Conservation (phyloP, 2,329 filamentous ascomycete species). For the Alternaria angustiovoidea region DNA sequence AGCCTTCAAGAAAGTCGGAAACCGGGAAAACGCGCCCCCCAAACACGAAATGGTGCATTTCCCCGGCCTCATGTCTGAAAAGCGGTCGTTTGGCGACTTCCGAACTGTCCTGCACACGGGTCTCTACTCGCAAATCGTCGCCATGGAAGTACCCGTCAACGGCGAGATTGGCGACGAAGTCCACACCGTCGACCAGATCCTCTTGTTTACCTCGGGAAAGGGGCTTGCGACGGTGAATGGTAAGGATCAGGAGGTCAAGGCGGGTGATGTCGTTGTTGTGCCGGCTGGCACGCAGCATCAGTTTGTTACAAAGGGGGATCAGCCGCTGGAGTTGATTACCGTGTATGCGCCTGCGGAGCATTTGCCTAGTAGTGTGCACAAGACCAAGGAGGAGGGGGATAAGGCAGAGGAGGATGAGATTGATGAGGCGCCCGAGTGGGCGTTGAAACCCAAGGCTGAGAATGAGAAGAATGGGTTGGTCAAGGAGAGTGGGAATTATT, state of each 20-base stretch:
- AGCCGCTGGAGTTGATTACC: constrained; percentile 68
- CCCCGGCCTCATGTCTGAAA: constrained; percentile 61
- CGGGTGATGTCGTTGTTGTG: constrained; percentile 67
- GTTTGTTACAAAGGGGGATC: constrained; percentile 68
- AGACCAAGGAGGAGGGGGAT: constrained; percentile 70
- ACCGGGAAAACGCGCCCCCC: constrained; percentile 38
- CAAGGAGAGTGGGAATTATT: constrained; percentile 52
- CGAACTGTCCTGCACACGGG: constrained; percentile 70
- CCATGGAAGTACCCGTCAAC: constrained; percentile 70
- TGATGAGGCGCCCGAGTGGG: constrained; percentile 69
- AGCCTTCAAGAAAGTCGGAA: constrained; percentile 37
- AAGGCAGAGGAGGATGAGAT: constrained; percentile 67
- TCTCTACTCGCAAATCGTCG: constrained; percentile 68
- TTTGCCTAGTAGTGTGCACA: constrained; percentile 65
- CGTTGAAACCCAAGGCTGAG: constrained; percentile 62
- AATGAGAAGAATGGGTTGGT: constrained; percentile 67
- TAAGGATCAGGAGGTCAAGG: constrained; percentile 64
- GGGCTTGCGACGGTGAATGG: constrained; percentile 67
- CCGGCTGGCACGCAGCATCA: constrained; percentile 72
- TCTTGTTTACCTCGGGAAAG: constrained; percentile 69
- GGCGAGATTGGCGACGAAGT: constrained; percentile 73
- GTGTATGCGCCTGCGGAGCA: constrained; percentile 71
- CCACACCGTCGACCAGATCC: constrained; percentile 70
- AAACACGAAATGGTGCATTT: constrained; percentile 67
- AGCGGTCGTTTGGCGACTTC: constrained; percentile 66